Base-by-base conservation (phyloP, 2,329 filamentous ascomycete genomes). In the Paracoccidioides brasiliensis region DNA sequence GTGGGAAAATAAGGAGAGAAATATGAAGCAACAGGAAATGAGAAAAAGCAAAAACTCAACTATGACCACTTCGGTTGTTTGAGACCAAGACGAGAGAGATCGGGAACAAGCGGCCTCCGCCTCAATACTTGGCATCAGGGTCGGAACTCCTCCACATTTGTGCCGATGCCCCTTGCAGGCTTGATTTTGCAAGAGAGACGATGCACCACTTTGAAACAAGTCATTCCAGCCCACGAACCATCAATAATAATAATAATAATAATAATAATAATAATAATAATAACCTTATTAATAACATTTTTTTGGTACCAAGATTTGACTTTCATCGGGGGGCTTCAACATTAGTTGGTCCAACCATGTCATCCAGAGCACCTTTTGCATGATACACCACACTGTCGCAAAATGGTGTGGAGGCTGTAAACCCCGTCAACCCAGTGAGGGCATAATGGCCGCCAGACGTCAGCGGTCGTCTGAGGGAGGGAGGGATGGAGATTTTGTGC, bases 101-200 rank as follows among this genome's bases (percentile, higher is more conserved):
- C 52, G 52, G 52, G 42, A 35, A n/a, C 32, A 30, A 32, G 42
- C 14, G 7, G 41, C 40, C 41, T 53, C 41, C 43, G 52, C 52
- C 41, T 15, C 52, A 53, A 45, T 46, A 9, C 52, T 53, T 45
- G 52, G 52, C 51, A 44, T 37, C 41, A 45, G 52, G 5, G 32
- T 46, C 42, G 52, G 52, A 37, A 44, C 15, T 46, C 35, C 43
- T 53, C 40, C 41, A 53, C 5, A 40, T 2, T 46, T 38, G 41
- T 30, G 32, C 52, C 41, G 32, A 53, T 38, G 12, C 41, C 52
- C 40, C 32, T 33, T 35, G 35, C 40, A 38, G 10, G 6, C 37
- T 15, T 8, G 7, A 14, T 37, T 22, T 12, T 10, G 2, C 14
- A n/a, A 10, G 5, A 28, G 22, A 7, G 8, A 9, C 22, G 22